Evolutionary conservation across 768 basidiomycete species (phyloP), one percentile per base, ranked within the genome.

Genomic region (Calocybe gangraenosa): DNA sequence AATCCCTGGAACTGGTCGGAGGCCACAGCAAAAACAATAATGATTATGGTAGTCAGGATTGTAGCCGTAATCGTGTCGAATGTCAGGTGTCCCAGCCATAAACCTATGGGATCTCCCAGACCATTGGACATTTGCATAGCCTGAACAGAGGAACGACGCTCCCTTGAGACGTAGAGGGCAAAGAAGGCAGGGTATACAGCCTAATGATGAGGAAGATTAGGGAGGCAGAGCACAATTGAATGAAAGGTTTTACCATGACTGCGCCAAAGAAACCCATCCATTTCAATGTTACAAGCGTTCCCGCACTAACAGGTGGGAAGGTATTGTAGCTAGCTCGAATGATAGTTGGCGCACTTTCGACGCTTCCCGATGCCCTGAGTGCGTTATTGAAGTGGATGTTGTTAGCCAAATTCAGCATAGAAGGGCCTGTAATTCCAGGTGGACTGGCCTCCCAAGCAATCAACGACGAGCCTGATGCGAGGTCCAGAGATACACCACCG

Each of bases 81-180:
- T 57, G 84, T 65, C 13, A 89, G 69, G 62, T 91, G 88, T 2
- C 88, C 88, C 2, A 91, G 65, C 85, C 87, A 88, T 35, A 90
- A 66, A 2, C 83, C 85, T 38, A 79, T 60, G 15, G 84, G 81
- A 54, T 87, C 70, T 1, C 80, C 72, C 20, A 89, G 62, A 1
- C 87, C 87, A 58, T 90, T 87, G 28, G 83, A 85, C 28, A 84
- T 67, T 56, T 90, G 87, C 84, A 90, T 91, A 2, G 87, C 83
- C 58, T 89, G 85, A 0, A 90, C 84, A 2, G 80, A 78, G 0
- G 81, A 78, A 2, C 78, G 73, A 8, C 84, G 76, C 57, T 91
- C 88, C 49, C 72, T 73, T 0, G 85, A 80, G 3, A 87, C 85
- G 59, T 91, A 91, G 11, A 91, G 60, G 8, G 84, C 75, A 53